phyloP scores from a whole-genome alignment of 2,329 filamentous ascomycete genomes.

The Apiospora rasikravindrae region DNA sequence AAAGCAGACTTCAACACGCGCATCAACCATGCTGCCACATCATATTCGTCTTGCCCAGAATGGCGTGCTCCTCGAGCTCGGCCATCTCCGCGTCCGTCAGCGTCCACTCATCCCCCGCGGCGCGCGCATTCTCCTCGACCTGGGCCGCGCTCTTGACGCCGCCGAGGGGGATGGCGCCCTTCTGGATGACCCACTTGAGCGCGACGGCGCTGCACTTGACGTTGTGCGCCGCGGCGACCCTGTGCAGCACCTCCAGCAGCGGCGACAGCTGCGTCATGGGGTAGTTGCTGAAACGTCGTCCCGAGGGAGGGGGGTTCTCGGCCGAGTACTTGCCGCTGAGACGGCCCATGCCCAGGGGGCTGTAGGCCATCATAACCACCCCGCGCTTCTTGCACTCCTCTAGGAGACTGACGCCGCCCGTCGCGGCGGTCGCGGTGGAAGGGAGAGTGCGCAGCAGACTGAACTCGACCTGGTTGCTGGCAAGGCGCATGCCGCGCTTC shows the following conservation, averaged over 20 bases:
- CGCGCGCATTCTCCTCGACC: conserved; percentile 44
- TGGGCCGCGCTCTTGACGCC: conserved; percentile 48
- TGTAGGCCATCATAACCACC: conserved; percentile 49
- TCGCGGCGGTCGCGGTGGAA: conserved; percentile 35
- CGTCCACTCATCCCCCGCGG: conserved; percentile 43
- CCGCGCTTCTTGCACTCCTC: conserved; percentile 45
- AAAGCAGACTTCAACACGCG: too few relatives aligned
- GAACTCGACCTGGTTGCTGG: conserved; percentile 51
- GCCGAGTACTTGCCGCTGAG: conserved; percentile 46
- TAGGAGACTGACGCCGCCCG: conserved; percentile 38
- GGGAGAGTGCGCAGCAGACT: conserved; percentile 46
- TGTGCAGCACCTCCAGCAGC: conserved; percentile 40
- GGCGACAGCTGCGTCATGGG: conserved; percentile 49
- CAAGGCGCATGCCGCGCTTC: conserved; percentile 44
- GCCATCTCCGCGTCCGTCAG: conserved; percentile 46
- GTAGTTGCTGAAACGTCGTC: conserved; percentile 47
- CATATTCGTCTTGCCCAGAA: conserved; percentile 44
- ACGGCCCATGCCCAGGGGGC: conserved; percentile 45
- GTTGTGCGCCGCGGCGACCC: conserved; percentile 41
- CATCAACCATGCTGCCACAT: conserved; percentile 49
- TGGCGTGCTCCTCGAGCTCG: conserved; percentile 45
- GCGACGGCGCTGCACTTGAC: conserved; percentile 45
- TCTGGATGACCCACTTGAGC: conserved; percentile 50
- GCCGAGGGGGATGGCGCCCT: conserved; percentile 48
- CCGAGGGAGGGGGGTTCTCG: conserved; percentile 43